phyloP scores from a whole-genome alignment of 2,329 filamentous ascomycete genomes.

The Aureobasidium vineae region DNA sequence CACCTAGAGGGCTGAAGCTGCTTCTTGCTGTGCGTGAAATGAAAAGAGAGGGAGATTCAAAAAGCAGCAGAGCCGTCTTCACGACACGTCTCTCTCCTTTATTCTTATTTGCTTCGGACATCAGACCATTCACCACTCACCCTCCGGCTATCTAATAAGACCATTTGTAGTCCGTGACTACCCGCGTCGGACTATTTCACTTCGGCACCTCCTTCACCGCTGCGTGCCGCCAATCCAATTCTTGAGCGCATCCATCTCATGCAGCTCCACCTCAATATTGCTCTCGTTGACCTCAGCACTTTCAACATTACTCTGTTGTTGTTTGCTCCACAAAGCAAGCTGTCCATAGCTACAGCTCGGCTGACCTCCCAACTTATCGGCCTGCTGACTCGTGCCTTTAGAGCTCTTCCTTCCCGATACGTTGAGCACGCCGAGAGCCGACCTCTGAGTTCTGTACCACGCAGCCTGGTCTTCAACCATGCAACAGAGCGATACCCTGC shows the following conservation, averaged over 20 bases:
- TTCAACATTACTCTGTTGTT: not conserved
- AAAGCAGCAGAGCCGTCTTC: not conserved
- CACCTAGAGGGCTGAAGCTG: not conserved
- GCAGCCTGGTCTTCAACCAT: slow-evolving; percentile 1
- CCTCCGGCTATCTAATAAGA: not conserved
- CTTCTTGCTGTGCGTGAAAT: not conserved
- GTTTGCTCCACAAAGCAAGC: not conserved
- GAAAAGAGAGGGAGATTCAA: not conserved
- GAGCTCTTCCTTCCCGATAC: slow-evolving; percentile 2
- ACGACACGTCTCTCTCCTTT: not conserved
- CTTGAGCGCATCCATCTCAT: not conserved
- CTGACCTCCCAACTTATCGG: slow-evolving; percentile 15
- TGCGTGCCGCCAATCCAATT: not conserved
- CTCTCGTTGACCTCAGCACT: not conserved
- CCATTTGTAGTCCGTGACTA: not conserved
- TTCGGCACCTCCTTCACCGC: not conserved
- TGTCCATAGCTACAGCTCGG: not conserved
- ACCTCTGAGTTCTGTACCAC: not conserved
- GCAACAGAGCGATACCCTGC: not conserved
- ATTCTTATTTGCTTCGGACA: slow-evolving; percentile 8
- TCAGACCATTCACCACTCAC: slow-evolving; percentile 9
- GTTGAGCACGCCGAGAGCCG: slow-evolving; percentile 1
- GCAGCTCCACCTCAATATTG: not conserved
- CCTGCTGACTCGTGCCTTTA: slow-evolving; percentile 12
- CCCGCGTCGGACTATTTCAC: not conserved